Percentiles rank a stretch among this genome's conserved stretches.
These are phyloP conservation scores for Cryptococcus sp. DNA, from an alignment of 1,284 basidiomycete species.

Conservation along the genomic window DNA sequence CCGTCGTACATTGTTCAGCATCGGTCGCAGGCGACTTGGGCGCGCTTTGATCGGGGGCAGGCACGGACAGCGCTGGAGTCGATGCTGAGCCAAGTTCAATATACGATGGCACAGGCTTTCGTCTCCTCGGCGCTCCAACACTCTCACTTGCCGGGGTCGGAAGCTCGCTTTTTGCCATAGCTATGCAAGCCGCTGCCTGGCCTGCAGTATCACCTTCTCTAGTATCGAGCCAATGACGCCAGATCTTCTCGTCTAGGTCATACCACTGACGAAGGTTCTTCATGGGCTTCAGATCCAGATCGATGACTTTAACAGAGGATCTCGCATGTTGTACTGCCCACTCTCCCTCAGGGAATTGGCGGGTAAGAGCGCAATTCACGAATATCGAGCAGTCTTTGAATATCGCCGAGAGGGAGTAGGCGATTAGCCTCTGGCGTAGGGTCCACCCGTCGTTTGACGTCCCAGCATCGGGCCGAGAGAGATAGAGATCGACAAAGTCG, in stretches of 20 bases:
- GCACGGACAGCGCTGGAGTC: slow-evolving; percentile 9
- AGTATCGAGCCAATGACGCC: slow-evolving; percentile 52
- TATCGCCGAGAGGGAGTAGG: slow-evolving; percentile 83
- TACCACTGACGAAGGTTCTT: slow-evolving; percentile 70
- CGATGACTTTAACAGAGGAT: slow-evolving; percentile 67
- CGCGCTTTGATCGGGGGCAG: slow-evolving; percentile 7
- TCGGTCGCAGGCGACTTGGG: background rate
- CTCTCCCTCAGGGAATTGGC: slow-evolving; percentile 2
- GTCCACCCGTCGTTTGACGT: slow-evolving; percentile 29
- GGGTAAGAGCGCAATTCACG: slow-evolving; percentile 52
- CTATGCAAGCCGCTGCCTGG: background rate
- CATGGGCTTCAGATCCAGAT: slow-evolving; percentile 80
- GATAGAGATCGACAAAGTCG: slow-evolving; percentile 62
- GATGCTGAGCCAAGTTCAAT: slow-evolving; percentile 4
- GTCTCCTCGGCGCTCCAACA: too few relatives aligned
- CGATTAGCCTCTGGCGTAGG: slow-evolving; percentile 57
- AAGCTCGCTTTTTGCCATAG: background rate
- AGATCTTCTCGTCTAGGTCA: slow-evolving; percentile 69
- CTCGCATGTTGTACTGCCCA: slow-evolving; percentile 20
- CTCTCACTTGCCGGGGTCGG: too few relatives aligned
- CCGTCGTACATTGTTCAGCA: background rate
- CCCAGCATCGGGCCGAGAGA: slow-evolving; percentile 36
- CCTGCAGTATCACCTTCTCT: slow-evolving; percentile 6
- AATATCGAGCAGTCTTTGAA: slow-evolving; percentile 97
- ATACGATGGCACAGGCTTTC: background rate